These are phyloP conservation scores for Smithsoniella earleae DNA, from an alignment of 163 green algal genomes.

Conservation along the genomic window DNA sequence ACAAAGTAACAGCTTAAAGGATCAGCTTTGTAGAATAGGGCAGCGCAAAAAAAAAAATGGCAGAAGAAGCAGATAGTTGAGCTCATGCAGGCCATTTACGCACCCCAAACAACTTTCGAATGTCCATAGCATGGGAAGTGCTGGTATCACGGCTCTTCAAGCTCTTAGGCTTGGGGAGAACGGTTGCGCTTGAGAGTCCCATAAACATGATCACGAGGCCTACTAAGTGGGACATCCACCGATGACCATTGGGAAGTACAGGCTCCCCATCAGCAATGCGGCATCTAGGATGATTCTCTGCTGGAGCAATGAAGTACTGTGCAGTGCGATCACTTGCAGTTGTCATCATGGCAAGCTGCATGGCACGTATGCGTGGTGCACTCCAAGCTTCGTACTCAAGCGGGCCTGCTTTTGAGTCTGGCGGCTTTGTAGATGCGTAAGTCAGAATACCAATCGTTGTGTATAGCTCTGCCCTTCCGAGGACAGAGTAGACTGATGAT, in stretches of 20 bases:
- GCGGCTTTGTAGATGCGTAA: conserved; percentile 1
- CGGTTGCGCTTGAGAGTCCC: conserved; percentile 5
- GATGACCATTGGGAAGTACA: conserved; percentile 10
- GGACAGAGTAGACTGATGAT: conserved; percentile 10
- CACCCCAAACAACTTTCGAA: conserved; percentile 6
- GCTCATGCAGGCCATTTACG: too few species aligned
- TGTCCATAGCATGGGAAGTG: conserved; percentile 7
- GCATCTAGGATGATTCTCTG: conserved; percentile 22
- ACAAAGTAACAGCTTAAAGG: too few species aligned
- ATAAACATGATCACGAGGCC: conserved; percentile 27
- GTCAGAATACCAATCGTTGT: conserved; percentile 22
- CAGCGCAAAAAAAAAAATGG: neutral
- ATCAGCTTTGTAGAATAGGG: too few species aligned
- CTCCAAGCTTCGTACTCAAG: conserved; percentile 28
- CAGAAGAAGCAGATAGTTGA: too few species aligned
- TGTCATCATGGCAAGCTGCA: conserved; percentile 23
- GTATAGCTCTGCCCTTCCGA: conserved; percentile 8
- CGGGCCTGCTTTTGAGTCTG: neutral
- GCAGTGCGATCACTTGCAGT: conserved; percentile 6
- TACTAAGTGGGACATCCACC: neutral
- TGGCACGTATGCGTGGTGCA: conserved; percentile 4
- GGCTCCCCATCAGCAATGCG: conserved; percentile 17
- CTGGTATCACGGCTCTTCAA: neutral
- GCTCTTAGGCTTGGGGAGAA: neutral
- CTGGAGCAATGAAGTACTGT: conserved; percentile 20